Percentiles rank a stretch among this genome's conserved stretches.
Conservation (phyloP, 164 flowering plant species). For the Tetracentron sinense region DNA sequence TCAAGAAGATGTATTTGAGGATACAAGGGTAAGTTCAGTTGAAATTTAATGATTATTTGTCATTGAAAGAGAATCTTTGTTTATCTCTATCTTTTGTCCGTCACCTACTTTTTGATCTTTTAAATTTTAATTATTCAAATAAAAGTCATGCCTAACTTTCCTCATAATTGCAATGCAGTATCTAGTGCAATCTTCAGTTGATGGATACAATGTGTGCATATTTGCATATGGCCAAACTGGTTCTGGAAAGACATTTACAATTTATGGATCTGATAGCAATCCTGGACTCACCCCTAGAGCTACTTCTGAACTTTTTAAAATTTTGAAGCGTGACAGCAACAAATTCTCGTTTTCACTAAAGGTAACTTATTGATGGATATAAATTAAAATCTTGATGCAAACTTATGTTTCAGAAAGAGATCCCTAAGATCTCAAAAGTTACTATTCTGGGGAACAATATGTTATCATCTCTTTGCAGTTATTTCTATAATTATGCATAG, state of each 20-base stretch:
- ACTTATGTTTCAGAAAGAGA: not conserved
- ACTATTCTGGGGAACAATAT: too few relatives aligned
- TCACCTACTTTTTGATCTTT: not conserved
- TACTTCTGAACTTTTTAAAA: constrained; percentile 74
- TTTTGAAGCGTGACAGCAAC: constrained; percentile 70
- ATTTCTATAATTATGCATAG: too few relatives aligned
- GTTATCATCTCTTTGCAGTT: too few relatives aligned
- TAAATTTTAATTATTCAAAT: too few relatives aligned
- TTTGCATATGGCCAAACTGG: constrained; percentile 99
- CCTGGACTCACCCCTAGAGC: constrained; percentile 97
- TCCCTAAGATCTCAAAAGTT: not conserved
- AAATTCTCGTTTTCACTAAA: constrained; percentile 82
- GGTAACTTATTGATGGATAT: constrained; percentile 36
- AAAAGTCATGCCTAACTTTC: not conserved
- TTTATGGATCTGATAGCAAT: constrained; percentile 78
- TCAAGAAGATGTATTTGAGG: constrained; percentile 92
- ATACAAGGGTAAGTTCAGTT: constrained; percentile 59
- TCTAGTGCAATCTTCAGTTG: constrained; percentile 94
- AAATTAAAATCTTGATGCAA: not conserved
- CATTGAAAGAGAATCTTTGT: not conserved
- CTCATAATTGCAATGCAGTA: constrained; percentile 49
- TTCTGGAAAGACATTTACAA: constrained; percentile 97
- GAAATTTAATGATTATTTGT: not conserved
- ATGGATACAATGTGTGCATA: constrained; percentile 95
- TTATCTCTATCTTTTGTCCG: not conserved